phyloP scores from a whole-genome alignment of 495 filamentous ascomycete genomes.

The Bathelium albidoporum region DNA sequence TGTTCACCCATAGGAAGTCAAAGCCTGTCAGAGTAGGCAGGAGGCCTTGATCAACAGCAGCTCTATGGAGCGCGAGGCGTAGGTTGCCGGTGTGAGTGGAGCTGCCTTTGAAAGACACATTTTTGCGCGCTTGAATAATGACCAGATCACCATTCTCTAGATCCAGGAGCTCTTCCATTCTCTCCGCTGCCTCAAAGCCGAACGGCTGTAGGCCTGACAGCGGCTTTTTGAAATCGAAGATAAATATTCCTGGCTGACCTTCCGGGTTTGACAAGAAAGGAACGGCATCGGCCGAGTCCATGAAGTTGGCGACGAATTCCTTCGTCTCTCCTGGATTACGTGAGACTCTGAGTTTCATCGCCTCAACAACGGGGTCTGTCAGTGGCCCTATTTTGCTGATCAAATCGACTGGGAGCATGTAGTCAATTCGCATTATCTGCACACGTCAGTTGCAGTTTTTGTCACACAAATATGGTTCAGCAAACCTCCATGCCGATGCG shows the following conservation, averaged over 20 bases:
- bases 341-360: constrained; percentile 48
- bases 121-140: constrained; percentile 65
- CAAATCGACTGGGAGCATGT: constrained; percentile 55
- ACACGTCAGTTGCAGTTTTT: constrained; percentile 22
- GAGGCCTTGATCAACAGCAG: constrained; percentile 49
- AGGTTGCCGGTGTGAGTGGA: constrained; percentile 74
- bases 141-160: constrained; percentile 64
- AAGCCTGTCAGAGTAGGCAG: constrained; percentile 46
- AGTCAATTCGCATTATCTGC: constrained; percentile 53
- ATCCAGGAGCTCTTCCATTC: constrained; percentile 41
- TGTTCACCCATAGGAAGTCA: constrained; percentile 69
- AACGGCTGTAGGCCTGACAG: constrained; percentile 61
- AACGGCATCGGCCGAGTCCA: constrained; percentile 52
- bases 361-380: constrained; percentile 55
- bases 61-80: constrained; percentile 57
- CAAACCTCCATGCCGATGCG: constrained; percentile 48
- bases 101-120: constrained; percentile 50
- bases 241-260: constrained; percentile 64
- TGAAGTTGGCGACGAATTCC: constrained; percentile 56
- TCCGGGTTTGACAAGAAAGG: constrained; percentile 53
- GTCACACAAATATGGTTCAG: not conserved
- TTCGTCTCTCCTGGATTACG: constrained; percentile 39
- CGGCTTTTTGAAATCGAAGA: constrained; percentile 59
- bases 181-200: constrained; percentile 61
- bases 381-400: constrained; percentile 59